Percentiles rank a stretch among this genome's conserved stretches.
Evolutionary conservation across 2,329 filamentous ascomycete genomes (phyloP).

Genomic region (Colletotrichum tabaci): DNA sequence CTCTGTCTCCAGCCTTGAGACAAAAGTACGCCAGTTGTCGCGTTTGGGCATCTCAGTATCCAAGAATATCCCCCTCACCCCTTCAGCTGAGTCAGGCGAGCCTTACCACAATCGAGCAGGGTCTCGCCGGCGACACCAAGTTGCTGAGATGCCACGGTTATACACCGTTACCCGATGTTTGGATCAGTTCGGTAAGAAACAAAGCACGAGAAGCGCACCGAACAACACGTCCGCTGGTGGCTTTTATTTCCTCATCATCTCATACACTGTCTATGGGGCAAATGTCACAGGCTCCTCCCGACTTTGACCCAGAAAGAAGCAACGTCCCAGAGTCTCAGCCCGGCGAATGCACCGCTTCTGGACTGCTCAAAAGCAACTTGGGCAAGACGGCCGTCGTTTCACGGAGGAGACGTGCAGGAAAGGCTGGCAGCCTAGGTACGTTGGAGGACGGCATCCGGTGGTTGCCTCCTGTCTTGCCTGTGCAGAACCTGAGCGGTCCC

Average conservation of each 20-base stretch:
- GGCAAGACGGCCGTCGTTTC: slow-evolving; percentile 22
- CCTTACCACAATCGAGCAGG: not conserved
- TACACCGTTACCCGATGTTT: not conserved
- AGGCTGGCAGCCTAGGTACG: not conserved
- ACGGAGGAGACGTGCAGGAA: slow-evolving; percentile 17
- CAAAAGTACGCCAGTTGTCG: not conserved
- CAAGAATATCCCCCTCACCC: slow-evolving; percentile 32
- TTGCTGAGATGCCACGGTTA: not conserved
- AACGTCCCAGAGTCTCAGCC: slow-evolving; percentile 15
- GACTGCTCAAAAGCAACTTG: slow-evolving; percentile 23
- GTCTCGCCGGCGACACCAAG: not conserved
- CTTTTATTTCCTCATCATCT: not conserved
- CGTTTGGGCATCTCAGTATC: slow-evolving; percentile 7
- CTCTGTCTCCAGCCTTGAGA: slow-evolving; percentile 21
- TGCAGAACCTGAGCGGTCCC: slow-evolving; percentile 32
- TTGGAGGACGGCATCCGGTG: not conserved
- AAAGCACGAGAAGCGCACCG: not conserved
- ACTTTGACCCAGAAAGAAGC: slow-evolving; percentile 14
- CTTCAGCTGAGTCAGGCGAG: slow-evolving; percentile 26
- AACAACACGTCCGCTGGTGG: not conserved
- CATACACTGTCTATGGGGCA: not conserved
- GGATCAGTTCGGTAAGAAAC: not conserved
- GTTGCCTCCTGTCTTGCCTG: slow-evolving; percentile 19
- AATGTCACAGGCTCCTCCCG: not conserved
- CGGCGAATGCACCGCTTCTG: slow-evolving; percentile 14